phyloP scores from a whole-genome alignment of 441 rosid species.

The Eutrema salsugineum region DNA sequence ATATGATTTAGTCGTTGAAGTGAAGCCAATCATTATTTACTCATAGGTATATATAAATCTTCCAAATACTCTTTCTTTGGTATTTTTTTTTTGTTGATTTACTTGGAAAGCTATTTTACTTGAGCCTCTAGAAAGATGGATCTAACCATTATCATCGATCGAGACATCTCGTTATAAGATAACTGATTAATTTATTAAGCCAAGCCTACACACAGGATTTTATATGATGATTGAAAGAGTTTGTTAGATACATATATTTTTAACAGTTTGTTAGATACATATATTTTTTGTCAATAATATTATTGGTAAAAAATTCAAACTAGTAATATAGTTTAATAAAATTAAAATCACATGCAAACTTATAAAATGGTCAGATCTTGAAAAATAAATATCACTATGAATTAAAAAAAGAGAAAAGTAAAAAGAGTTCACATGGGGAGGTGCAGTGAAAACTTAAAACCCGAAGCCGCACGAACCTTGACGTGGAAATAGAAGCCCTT shows the following conservation, averaged over 20 bases:
- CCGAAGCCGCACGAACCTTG: conserved; percentile 3
- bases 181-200: too few species aligned
- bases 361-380: background rate
- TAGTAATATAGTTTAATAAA: background rate
- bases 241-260: too few species aligned
- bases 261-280: background rate
- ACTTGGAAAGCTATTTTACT: background rate
- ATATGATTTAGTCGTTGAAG: conserved; percentile 19
- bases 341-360: background rate
- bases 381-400: background rate
- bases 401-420: background rate
- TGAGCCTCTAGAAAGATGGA: background rate
- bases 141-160: background rate
- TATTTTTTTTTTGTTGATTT: background rate
- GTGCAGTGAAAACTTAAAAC: conserved; percentile 7
- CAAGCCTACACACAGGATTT: too few species aligned
- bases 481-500: conserved; percentile 14
- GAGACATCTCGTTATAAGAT: background rate
- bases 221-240: too few species aligned
- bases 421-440: conserved; percentile 19
- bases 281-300: background rate
- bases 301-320: background rate
- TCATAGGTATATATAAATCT: background rate
- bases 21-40: conserved; percentile 20
- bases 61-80: background rate